Evolutionary conservation across 257 asterid genomes (phyloP).

Genomic region (Plantago elongata): DNA sequence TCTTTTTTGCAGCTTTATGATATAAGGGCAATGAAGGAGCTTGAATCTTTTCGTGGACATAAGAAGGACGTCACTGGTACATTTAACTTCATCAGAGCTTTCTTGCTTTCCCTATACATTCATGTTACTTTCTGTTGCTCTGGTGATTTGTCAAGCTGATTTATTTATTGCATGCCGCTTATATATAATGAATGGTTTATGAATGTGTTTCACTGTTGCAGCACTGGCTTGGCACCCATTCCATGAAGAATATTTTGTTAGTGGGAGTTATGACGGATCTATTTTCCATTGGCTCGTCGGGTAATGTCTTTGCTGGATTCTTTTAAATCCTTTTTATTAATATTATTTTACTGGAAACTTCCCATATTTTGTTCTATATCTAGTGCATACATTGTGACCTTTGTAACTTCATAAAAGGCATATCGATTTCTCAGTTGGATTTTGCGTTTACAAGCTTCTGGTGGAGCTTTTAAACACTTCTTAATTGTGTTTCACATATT

Average conservation of each 20-base stretch:
- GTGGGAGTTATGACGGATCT: conserved; percentile 98
- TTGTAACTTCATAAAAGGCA: neutral
- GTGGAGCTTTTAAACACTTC: neutral
- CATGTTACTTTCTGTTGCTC: too few relatives aligned
- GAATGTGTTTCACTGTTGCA: conserved; percentile 26
- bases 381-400: neutral
- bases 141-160: too few relatives aligned
- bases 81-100: conserved; percentile 10
- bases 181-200: too few relatives aligned
- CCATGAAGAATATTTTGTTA: conserved; percentile 95
- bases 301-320: conserved; percentile 37
- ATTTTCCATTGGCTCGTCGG: conserved; percentile 98
- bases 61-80: conserved; percentile 89
- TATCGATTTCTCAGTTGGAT: neutral
- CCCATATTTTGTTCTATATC: conserved; percentile 4
- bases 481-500: neutral
- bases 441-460: conserved; percentile 7
- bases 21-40: conserved; percentile 98
- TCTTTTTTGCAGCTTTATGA: conserved; percentile 72
- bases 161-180: too few relatives aligned
- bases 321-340: conserved; percentile 7
- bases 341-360: conserved; percentile 11
- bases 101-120: conserved; percentile 16
- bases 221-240: conserved; percentile 99
- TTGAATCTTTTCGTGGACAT: conserved; percentile 95